Evolutionary conservation across 2,329 filamentous ascomycete genomes (phyloP).

Genomic region (Penicillium sp.): DNA sequence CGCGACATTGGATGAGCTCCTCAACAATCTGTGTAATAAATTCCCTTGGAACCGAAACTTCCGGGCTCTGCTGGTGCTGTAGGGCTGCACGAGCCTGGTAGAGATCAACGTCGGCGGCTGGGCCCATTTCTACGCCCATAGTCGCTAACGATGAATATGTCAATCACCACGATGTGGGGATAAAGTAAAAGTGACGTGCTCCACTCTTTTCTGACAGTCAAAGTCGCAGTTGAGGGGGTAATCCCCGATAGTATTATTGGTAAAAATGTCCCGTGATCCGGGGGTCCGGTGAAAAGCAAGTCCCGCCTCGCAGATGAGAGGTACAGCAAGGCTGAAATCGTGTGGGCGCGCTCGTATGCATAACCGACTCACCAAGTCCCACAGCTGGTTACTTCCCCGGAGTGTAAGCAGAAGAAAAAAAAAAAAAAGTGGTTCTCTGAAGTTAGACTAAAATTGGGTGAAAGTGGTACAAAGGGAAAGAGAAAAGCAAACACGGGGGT

Average conservation of each 20-base stretch:
- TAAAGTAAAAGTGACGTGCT: background rate
- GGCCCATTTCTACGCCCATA: conserved; percentile 21
- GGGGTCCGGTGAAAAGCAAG: background rate
- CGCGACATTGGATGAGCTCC: conserved; percentile 24
- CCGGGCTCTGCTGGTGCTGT: conserved; percentile 21
- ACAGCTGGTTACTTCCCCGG: background rate
- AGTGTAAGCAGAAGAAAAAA: background rate
- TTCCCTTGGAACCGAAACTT: conserved; percentile 23
- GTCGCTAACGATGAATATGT: background rate
- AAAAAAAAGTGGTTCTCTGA: background rate
- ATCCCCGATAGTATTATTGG: background rate
- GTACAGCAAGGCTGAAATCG: background rate
- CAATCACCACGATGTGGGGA: background rate
- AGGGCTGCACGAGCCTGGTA: conserved; percentile 24
- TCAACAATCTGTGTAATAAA: conserved; percentile 25
- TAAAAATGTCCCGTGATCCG: background rate
- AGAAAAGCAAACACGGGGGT: conserved; percentile 3
- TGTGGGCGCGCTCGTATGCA: background rate
- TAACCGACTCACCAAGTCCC: background rate
- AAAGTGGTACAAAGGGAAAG: background rate
- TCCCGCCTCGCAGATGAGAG: background rate
- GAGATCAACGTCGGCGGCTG: conserved; percentile 21
- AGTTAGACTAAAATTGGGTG: background rate
- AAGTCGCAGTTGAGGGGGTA: background rate
- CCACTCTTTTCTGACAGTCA: background rate